phyloP scores from a whole-genome alignment of 805 yeast genomes.

The Saccharomycopsis sp. region DNA sequence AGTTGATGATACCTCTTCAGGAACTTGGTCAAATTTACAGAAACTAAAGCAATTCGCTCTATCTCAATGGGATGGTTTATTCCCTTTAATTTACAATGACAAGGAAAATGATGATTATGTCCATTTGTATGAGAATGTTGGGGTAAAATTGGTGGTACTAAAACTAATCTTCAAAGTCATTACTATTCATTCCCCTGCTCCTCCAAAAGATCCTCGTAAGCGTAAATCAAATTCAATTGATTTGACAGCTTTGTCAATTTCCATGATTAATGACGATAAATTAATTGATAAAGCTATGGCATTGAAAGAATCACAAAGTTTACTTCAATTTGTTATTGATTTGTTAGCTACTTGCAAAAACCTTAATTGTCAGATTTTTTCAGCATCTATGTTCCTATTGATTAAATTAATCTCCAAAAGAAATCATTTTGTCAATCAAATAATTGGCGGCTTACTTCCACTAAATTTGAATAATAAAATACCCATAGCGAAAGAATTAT shows the following conservation, averaged over 20 bases:
- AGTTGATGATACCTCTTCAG: neutral
- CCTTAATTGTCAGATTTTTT: conserved; percentile 15
- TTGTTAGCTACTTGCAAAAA: neutral
- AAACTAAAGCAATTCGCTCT: conserved; percentile 5
- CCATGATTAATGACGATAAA: neutral
- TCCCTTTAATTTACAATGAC: neutral
- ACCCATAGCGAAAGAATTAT: conserved; percentile 10
- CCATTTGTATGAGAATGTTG: neutral
- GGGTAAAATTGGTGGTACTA: conserved; percentile 6
- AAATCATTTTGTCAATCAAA: conserved; percentile 6
- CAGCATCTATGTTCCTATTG: conserved; percentile 12
- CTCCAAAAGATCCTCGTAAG: conserved; percentile 18
- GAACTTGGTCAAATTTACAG: conserved; percentile 3
- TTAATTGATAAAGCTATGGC: neutral
- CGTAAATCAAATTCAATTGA: conserved; percentile 3
- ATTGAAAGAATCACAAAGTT: conserved; percentile 8
- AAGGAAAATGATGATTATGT: neutral
- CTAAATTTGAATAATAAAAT: conserved; percentile 8
- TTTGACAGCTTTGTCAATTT: conserved; percentile 1
- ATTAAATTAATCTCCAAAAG: conserved; percentile 16
- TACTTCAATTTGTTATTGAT: conserved; percentile 7
- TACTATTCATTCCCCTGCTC: conserved; percentile 10
- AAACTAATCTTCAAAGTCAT: conserved; percentile 13
- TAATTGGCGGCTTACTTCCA: conserved; percentile 1
- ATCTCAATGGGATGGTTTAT: conserved; percentile 8